A percentile compares a stretch with the other conserved stretches of the same genome.
phyloP scores from a whole-genome alignment of 2,329 filamentous ascomycete species.

The Emergomyces pasteurianus region DNA sequence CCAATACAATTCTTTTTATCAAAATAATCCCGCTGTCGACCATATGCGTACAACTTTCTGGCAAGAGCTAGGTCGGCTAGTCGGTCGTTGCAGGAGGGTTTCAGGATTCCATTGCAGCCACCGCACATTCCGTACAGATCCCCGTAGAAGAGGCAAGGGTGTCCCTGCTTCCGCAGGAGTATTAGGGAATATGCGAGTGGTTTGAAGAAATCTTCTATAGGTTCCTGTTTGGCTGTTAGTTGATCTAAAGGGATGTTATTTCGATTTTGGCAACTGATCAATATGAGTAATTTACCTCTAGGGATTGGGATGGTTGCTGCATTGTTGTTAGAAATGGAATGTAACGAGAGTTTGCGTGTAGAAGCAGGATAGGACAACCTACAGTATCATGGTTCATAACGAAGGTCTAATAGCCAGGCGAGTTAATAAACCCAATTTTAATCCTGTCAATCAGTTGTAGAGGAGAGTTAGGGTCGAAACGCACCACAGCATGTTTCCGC shows the following conservation, averaged over 20 bases:
- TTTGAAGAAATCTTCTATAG: slow-evolving; percentile 56
- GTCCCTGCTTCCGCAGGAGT: slow-evolving; percentile 50
- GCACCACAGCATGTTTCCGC: slow-evolving; percentile 47
- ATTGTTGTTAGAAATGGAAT: slow-evolving; percentile 1
- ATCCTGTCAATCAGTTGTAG: not conserved
- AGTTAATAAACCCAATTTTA: not conserved
- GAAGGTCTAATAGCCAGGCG: slow-evolving; percentile 38
- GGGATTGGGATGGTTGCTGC: slow-evolving; percentile 50
- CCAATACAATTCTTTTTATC: slow-evolving; percentile 50
- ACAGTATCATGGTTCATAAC: slow-evolving; percentile 62
- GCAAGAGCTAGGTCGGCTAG: slow-evolving; percentile 50
- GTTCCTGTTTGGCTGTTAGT: slow-evolving; percentile 30
- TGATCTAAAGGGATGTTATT: not conserved
- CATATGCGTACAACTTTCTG: slow-evolving; percentile 55
- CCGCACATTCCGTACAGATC: slow-evolving; percentile 53
- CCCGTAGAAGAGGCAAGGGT: slow-evolving; percentile 59
- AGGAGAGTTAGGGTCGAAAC: slow-evolving; percentile 11
- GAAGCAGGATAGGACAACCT: slow-evolving; percentile 10
- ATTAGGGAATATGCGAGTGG: slow-evolving; percentile 61
- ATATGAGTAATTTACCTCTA: slow-evolving; percentile 32
- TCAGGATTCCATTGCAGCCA: slow-evolving; percentile 13
- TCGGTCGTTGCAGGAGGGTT: slow-evolving; percentile 35
- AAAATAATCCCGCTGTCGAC: slow-evolving; percentile 52
- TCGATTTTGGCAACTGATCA: not conserved
- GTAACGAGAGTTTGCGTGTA: not conserved